Conservation (phyloP, 768 basidiomycete genomes). For the Collybia nuda region DNA sequence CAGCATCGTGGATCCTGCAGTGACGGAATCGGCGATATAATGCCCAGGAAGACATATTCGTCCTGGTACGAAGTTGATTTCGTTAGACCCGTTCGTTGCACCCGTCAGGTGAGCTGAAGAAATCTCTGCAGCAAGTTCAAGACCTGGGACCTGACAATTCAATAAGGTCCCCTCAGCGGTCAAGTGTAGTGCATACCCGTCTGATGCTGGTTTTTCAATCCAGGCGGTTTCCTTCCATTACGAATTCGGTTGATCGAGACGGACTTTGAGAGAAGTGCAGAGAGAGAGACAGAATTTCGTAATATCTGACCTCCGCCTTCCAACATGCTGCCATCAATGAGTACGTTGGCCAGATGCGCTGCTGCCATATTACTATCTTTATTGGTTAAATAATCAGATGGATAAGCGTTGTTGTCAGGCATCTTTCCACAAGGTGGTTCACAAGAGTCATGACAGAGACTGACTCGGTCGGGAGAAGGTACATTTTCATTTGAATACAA, state of each 20-base stretch:
- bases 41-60: constrained; percentile 37
- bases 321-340: constrained; percentile 49
- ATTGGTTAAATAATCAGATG: not conserved
- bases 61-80: constrained; percentile 58
- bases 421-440: no score
- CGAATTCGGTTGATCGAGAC: constrained; percentile 64
- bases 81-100: constrained; percentile 49
- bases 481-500: no score
- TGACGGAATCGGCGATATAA: constrained; percentile 45
- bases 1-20: constrained; percentile 72
- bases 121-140: constrained; percentile 64
- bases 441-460: no score
- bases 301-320: constrained; percentile 75
- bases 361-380: constrained; percentile 9
- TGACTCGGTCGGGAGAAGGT: no score
- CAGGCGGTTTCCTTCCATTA: constrained; percentile 54
- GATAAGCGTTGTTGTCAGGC: not conserved
- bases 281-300: constrained; percentile 64
- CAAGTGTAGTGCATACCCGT: constrained; percentile 40
- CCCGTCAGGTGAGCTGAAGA: constrained; percentile 55
- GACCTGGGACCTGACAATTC: constrained; percentile 37
- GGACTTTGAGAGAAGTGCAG: constrained; percentile 63
- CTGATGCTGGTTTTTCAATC: constrained; percentile 72
- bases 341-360: constrained; percentile 19
- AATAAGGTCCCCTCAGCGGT: not conserved